A percentile compares a stretch with the other conserved stretches of the same genome.
Conservation (phyloP, 2,329 filamentous ascomycete species). For the Diaporthe citrichinensis region DNA sequence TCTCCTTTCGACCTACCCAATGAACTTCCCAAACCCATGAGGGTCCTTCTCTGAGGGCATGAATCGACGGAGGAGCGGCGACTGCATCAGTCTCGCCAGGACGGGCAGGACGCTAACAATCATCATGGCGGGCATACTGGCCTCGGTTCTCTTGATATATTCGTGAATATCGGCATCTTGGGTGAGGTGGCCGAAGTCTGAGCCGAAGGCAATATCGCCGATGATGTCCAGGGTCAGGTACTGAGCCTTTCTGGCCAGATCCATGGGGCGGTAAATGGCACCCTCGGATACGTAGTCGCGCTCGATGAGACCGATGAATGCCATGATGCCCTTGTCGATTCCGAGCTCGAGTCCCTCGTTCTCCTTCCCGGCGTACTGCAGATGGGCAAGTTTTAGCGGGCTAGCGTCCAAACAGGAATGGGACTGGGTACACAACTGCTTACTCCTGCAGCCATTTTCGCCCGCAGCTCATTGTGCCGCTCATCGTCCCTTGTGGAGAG, state of each 20-base stretch:
- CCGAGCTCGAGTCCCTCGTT: conserved; percentile 47
- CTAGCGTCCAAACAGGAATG: conserved; percentile 5
- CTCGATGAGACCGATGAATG: conserved; percentile 57
- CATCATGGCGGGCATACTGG: conserved; percentile 53
- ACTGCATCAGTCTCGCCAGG: conserved; percentile 40
- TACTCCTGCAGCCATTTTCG: conserved; percentile 60
- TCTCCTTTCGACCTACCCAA: conserved; percentile 31
- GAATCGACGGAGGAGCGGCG: conserved; percentile 34
- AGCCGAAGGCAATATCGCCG: conserved; percentile 64
- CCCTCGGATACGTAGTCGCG: conserved; percentile 53
- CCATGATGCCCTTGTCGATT: conserved; percentile 46
- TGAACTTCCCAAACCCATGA: conserved; percentile 42
- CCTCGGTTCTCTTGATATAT: conserved; percentile 46
- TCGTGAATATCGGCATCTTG: conserved; percentile 56
- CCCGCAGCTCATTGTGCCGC: conserved; percentile 55
- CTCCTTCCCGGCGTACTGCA: conserved; percentile 49
- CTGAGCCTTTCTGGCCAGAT: conserved; percentile 64
- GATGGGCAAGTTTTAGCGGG: conserved; percentile 32
- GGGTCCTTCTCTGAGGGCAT: conserved; percentile 42
- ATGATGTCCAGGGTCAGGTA: conserved; percentile 71
- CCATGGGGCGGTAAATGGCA: conserved; percentile 55
- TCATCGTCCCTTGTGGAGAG: conserved; percentile 53
- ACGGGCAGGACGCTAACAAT: conserved; percentile 42
- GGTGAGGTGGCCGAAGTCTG: conserved; percentile 62
- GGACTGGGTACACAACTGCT: conserved; percentile 43